Evolutionary conservation across 2,329 filamentous ascomycete species (phyloP).

Genomic region (Stagonosporopsis cucurbitacearum): DNA sequence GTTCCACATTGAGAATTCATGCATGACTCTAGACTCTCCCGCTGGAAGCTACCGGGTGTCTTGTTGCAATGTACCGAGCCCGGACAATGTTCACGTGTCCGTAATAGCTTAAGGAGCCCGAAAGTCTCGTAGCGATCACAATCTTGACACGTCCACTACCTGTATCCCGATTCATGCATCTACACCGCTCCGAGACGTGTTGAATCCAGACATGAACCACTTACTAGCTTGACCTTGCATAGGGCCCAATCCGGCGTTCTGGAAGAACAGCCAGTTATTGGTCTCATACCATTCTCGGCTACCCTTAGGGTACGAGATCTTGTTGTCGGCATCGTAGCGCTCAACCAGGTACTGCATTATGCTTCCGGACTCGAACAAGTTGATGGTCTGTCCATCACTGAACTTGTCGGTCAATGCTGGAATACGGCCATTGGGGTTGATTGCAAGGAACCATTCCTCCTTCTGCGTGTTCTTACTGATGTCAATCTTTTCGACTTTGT

Average conservation of each 20-base stretch:
- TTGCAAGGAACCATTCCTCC: constrained; percentile 84
- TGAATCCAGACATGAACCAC: constrained; percentile 10
- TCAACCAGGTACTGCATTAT: constrained; percentile 86
- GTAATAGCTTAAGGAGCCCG: not conserved
- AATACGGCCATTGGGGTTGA: constrained; percentile 93
- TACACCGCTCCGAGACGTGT: not conserved
- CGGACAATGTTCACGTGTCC: not conserved
- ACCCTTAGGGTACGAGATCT: constrained; percentile 78
- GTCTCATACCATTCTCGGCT: constrained; percentile 78
- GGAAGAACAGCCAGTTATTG: constrained; percentile 73
- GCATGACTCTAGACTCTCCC: not conserved
- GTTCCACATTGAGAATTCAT: not conserved
- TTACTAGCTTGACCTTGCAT: constrained; percentile 76
- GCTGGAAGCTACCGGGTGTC: not conserved
- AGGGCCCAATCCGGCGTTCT: constrained; percentile 80
- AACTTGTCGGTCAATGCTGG: constrained; percentile 82
- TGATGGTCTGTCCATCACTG: constrained; percentile 73
- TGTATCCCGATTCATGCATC: not conserved
- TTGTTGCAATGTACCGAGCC: not conserved
- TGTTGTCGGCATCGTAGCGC: constrained; percentile 80
- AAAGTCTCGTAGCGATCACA: not conserved
- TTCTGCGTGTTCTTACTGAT: constrained; percentile 80
- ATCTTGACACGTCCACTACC: no score
- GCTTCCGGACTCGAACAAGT: constrained; percentile 81
- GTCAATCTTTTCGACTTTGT: constrained; percentile 76